phyloP scores from a whole-genome alignment of 768 basidiomycete genomes.

The Cyclocybe aegerita region DNA sequence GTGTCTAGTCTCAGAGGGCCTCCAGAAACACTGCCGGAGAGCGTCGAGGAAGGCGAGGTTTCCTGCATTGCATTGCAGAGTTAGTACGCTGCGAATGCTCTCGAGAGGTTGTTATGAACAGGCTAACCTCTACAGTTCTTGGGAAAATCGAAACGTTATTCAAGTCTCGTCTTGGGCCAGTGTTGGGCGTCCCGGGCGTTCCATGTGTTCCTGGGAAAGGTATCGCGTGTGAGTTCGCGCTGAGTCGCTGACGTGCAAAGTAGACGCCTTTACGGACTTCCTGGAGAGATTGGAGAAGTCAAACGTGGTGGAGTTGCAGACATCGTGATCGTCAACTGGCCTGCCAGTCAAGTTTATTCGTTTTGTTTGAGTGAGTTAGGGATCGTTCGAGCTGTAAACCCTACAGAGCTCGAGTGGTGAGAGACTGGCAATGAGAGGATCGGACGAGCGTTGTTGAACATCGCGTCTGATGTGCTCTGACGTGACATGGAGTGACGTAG shows the following conservation, averaged over 20 bases:
- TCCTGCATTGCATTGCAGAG: constrained; percentile 1
- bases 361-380: too few relatives aligned
- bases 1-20: constrained; percentile 15
- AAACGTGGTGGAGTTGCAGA: constrained; percentile 1
- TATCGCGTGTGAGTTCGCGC: neutral
- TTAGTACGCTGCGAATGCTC: neutral
- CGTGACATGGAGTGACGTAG: constrained; percentile 15
- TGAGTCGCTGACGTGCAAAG: constrained; percentile 1
- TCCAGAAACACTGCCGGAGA: constrained; percentile 29
- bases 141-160: neutral
- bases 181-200: neutral
- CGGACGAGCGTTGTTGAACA: too few relatives aligned
- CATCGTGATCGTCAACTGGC: neutral
- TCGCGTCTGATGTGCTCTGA: neutral
- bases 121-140: too few relatives aligned
- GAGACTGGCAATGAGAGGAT: neutral
- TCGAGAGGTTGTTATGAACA: too few relatives aligned
- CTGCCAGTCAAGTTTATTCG: neutral
- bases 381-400: too few relatives aligned
- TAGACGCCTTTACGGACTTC: too few relatives aligned
- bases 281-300: neutral
- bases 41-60: constrained; percentile 32
- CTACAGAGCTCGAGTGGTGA: too few relatives aligned
- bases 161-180: neutral
- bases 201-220: neutral